Evolutionary conservation across 345 rosid genomes (phyloP), one percentile per base, ranked within the genome.

Genomic region (Sisymbrium irio): DNA sequence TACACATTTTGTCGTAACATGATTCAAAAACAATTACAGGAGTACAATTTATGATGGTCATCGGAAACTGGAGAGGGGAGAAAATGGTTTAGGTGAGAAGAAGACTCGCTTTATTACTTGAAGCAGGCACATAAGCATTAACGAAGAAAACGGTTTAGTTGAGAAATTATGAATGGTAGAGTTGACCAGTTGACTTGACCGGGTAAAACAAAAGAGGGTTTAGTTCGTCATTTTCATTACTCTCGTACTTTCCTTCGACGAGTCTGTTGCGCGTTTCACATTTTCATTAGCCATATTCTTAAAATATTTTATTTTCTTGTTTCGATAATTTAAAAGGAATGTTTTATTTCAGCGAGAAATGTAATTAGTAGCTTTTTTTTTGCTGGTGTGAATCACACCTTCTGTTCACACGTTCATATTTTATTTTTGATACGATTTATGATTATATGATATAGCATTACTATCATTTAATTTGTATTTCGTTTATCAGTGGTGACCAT

Each of bases 211-310:
- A 0, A 17, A 17, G 9, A 9, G 27, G 44, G 32, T 17, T n/a
- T 35, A 35, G 1, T 25, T 36, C 41, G 60, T 74, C 42, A 57
- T 74, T 66, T 36, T 3, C n/a, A 0, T 5, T 3, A 7, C 7
- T 27, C 36, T 67, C 25, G 9, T 66, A 36, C 61, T 37, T 67
- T 66, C 49, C 67, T 74, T 74, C 14, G 19, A 59, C 59, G 67
- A 58, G 67, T 66, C 22, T 60, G 53, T 67, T 74, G 44, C 69
- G 78, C 78, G 68, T 74, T 62, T 3, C 32, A 54, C 64, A 42
- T 64, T 49, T 39, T n/a, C n/a, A n/a, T n/a, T n/a, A n/a, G n/a
- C 66, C 66, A 54, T 10, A n/a, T 41, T 36, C 37, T 14, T 3
- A 3, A 17, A 11, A 18, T 9, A 15, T 0, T 4, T 10, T 47